A percentile compares a stretch with the other conserved stretches of the same genome.
Evolutionary conservation across 371 early-diverging fungal species (phyloP).

Genomic region (Basidiobolus meristosporus): DNA sequence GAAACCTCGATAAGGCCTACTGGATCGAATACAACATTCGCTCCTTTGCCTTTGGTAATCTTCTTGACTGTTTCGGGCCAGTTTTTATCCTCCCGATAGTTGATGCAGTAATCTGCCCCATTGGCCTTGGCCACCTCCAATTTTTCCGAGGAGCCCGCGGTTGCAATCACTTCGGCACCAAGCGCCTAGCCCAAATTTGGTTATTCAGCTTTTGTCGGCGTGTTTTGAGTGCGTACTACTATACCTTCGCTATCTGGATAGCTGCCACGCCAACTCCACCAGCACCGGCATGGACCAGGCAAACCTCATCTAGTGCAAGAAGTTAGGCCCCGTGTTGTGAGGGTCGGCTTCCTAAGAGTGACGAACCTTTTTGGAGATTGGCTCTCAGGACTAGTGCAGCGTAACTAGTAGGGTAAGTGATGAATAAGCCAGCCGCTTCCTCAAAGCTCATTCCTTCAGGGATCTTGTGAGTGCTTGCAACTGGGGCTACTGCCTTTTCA

Average conservation of each 20-base stretch:
- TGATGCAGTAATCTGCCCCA: conserved; percentile 63
- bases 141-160: conserved; percentile 57
- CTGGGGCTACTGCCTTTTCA: no score
- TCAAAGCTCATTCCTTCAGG: conserved; percentile 49
- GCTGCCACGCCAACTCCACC: conserved; percentile 55
- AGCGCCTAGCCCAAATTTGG: conserved; percentile 14
- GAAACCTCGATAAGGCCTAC: conserved; percentile 54
- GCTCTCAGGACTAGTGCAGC: conserved; percentile 54
- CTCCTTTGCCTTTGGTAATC: conserved; percentile 47
- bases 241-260: conserved; percentile 35
- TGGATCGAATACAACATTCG: conserved; percentile 59
- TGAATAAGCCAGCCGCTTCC: conserved; percentile 56
- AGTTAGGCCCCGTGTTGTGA: neutral
- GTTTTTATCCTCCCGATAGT: conserved; percentile 56
- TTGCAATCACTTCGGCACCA: conserved; percentile 75
- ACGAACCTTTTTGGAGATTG: conserved; percentile 27
- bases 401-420: conserved; percentile 71
- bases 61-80: conserved; percentile 57
- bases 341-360: neutral
- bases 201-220: neutral
- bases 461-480: conserved; percentile 23
- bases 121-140: conserved; percentile 34
- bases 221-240: neutral
- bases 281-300: conserved; percentile 63
- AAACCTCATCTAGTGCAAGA: conserved; percentile 18